Conservation (phyloP, 345 rosid genomes). For the Kandelia obovata region DNA sequence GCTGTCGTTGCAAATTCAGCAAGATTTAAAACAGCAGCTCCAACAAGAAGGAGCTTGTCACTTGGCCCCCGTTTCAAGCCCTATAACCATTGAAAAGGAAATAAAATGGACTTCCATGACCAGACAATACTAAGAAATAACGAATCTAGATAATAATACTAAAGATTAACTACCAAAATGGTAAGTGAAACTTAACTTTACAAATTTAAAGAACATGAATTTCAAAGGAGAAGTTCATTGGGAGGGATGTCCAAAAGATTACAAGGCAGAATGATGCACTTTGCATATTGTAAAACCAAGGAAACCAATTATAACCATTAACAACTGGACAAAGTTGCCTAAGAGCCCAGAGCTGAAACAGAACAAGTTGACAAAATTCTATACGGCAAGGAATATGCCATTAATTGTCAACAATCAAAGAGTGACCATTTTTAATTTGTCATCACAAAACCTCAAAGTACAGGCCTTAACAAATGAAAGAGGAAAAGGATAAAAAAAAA, state of each 20-base stretch:
- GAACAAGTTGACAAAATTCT: neutral
- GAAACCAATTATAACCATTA: neutral
- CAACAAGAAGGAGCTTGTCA: conserved; percentile 48
- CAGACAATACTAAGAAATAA: no score
- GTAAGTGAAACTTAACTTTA: no score
- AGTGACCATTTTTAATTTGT: conserved; percentile 1
- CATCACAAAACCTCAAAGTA: neutral
- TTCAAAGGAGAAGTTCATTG: neutral
- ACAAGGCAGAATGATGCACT: no score
- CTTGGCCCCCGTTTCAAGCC: conserved; percentile 46
- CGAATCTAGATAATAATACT: no score
- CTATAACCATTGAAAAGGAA: conserved; percentile 20
- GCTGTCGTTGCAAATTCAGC: conserved; percentile 58
- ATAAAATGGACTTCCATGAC: no score
- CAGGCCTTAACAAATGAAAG: neutral
- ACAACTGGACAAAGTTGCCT: neutral
- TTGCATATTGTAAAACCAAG: no score
- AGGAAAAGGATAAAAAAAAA: no score
- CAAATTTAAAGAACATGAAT: neutral
- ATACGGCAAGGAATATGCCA: conserved; percentile 10
- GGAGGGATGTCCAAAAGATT: no score
- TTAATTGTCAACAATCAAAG: neutral
- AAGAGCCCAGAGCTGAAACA: conserved; percentile 3
- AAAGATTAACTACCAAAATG: no score
- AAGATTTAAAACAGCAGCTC: conserved; percentile 53